These are phyloP conservation scores for Kwoniella dejecticola DNA, from an alignment of 768 basidiomycete species.

Conservation along the genomic window DNA sequence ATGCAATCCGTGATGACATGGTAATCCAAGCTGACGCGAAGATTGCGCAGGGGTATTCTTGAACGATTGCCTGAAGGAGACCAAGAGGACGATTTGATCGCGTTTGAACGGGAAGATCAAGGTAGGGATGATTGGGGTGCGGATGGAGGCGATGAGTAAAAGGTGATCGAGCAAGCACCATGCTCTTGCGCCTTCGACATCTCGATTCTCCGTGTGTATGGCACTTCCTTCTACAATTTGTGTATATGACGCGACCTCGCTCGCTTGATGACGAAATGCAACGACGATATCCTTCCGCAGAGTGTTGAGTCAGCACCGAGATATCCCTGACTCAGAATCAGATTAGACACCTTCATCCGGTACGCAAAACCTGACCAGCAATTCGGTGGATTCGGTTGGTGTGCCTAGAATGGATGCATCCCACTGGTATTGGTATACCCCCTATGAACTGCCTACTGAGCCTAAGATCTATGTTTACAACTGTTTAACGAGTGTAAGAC, in stretches of 20 bases:
- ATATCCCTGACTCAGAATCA: too few relatives aligned
- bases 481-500: constrained; percentile 85
- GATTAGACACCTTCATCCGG: too few relatives aligned
- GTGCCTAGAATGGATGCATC: constrained; percentile 25
- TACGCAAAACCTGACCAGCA: too few relatives aligned
- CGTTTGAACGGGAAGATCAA: constrained; percentile 23
- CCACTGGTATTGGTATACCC: constrained; percentile 4
- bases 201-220: too few relatives aligned
- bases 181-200: too few relatives aligned
- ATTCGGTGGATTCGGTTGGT: too few relatives aligned
- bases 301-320: too few relatives aligned
- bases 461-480: constrained; percentile 7
- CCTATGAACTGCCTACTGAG: constrained; percentile 5
- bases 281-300: too few relatives aligned
- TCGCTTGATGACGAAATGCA: too few relatives aligned
- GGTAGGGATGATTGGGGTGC: constrained; percentile 28
- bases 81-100: constrained; percentile 36
- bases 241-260: too few relatives aligned
- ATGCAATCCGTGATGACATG: neutral
- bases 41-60: constrained; percentile 33
- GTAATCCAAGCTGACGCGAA: too few relatives aligned
- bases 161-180: neutral
- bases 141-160: constrained; percentile 33
- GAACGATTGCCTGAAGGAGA: constrained; percentile 59
- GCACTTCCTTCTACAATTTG: too few relatives aligned